Conservation (phyloP, 345 rosid genomes). For the Salix brachista region DNA sequence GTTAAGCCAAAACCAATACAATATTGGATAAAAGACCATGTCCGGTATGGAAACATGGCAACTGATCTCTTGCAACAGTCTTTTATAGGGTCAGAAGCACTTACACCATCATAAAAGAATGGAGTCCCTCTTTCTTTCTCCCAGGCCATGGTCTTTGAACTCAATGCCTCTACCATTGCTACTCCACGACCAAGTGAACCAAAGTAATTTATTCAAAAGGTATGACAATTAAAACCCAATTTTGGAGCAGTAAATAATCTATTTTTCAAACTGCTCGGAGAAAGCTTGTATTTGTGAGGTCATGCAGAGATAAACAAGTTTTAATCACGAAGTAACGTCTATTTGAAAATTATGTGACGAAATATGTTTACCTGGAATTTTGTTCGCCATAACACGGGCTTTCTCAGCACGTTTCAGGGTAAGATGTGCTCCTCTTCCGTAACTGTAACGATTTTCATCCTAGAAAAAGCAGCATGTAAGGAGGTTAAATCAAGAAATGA, state of each 20-base stretch:
- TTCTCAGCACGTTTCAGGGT: constrained; percentile 70
- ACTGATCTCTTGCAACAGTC: too few species aligned
- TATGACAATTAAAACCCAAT: not conserved
- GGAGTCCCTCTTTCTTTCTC: constrained; percentile 58
- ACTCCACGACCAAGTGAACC: constrained; percentile 21
- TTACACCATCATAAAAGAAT: constrained; percentile 76
- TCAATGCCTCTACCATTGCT: constrained; percentile 59
- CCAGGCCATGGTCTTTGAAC: constrained; percentile 52
- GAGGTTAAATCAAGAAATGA: constrained; percentile 9
- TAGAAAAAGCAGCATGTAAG: constrained; percentile 15
- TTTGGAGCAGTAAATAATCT: not conserved
- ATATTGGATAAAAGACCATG: too few species aligned
- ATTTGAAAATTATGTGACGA: not conserved
- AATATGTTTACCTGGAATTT: constrained; percentile 59
- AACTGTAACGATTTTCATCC: constrained; percentile 73
- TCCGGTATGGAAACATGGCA: too few species aligned
- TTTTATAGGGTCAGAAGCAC: constrained; percentile 13
- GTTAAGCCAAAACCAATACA: not conserved
- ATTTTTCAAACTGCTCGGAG: not conserved
- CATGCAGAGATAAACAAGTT: not conserved
- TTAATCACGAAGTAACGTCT: not conserved
- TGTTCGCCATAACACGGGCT: constrained; percentile 55
- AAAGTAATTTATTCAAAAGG: not conserved
- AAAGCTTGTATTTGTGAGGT: not conserved
- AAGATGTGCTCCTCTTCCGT: constrained; percentile 77